Evolutionary conservation across 768 basidiomycete genomes (phyloP).

Genomic region (Phanerochaete carnosa): DNA sequence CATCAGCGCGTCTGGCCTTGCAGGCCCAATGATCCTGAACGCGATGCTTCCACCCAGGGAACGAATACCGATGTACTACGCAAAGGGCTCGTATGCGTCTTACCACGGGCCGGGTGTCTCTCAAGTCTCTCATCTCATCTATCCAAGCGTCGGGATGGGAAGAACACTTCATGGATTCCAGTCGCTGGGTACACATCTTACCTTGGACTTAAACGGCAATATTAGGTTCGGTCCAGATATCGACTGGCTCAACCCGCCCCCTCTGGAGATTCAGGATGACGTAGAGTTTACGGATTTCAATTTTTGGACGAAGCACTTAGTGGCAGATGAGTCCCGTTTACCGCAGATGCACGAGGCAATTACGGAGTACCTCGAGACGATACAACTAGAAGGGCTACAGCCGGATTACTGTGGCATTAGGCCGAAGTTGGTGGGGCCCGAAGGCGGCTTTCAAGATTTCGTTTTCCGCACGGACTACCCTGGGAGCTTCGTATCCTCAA

Average conservation of each 20-base stretch:
- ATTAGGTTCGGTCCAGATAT: slow-evolving; percentile 92
- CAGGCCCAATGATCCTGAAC: slow-evolving; percentile 69
- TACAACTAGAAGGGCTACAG: slow-evolving; percentile 56
- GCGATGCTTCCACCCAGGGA: slow-evolving; percentile 53
- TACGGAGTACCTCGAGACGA: slow-evolving; percentile 66
- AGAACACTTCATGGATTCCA: slow-evolving; percentile 62
- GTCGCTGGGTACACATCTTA: slow-evolving; percentile 89
- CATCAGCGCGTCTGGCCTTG: slow-evolving; percentile 81
- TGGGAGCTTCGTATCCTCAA: slow-evolving; percentile 23
- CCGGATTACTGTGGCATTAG: slow-evolving; percentile 86
- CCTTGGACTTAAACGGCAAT: slow-evolving; percentile 79
- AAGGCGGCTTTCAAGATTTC: slow-evolving; percentile 83
- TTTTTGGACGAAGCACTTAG: slow-evolving; percentile 72
- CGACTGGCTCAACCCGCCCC: slow-evolving; percentile 72
- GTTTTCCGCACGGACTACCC: slow-evolving; percentile 64
- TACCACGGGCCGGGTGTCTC: slow-evolving; percentile 79
- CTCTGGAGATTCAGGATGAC: slow-evolving; percentile 26
- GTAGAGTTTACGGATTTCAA: slow-evolving; percentile 49
- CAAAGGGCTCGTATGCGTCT: slow-evolving; percentile 81
- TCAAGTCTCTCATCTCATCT: slow-evolving; percentile 73
- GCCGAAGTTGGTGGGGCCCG: slow-evolving; percentile 79
- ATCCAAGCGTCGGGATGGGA: slow-evolving; percentile 80
- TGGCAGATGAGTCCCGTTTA: slow-evolving; percentile 58
- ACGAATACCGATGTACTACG: slow-evolving; percentile 75
- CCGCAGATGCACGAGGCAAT: slow-evolving; percentile 70